Evolutionary conservation across 106 monocot genomes (phyloP).

Genomic region (Dendrobium chrysotoxum): DNA sequence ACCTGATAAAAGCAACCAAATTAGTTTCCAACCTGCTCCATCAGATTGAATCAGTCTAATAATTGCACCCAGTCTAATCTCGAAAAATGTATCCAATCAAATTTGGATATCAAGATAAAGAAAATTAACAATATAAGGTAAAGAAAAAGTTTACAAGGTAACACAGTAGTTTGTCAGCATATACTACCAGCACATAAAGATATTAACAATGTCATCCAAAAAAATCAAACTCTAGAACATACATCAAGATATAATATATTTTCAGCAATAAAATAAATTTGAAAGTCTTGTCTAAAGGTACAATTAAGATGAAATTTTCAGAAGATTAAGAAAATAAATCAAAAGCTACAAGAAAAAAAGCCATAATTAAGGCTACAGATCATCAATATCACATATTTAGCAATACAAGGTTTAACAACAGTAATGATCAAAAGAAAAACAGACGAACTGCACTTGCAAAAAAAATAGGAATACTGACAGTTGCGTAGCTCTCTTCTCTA

Average conservation of each 20-base stretch:
- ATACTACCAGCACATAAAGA: too few species aligned
- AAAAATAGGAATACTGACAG: constrained; percentile 59
- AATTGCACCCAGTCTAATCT: too few species aligned
- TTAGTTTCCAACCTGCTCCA: too few species aligned
- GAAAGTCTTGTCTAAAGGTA: background rate
- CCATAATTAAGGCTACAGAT: background rate
- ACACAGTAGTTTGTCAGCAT: too few species aligned
- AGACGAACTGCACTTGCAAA: constrained; percentile 13
- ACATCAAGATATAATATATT: background rate
- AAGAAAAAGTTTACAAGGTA: too few species aligned
- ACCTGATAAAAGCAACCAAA: too few species aligned
- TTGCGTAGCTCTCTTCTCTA: constrained; percentile 72
- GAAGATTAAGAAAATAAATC: background rate
- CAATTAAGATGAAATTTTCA: background rate
- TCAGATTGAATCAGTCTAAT: too few species aligned
- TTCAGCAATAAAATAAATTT: background rate
- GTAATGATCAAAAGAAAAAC: constrained; percentile 8
- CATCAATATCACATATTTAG: background rate
- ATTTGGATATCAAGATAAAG: too few species aligned
- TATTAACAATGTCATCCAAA: too few species aligned
- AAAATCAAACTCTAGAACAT: background rate
- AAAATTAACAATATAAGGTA: too few species aligned
- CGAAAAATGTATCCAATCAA: too few species aligned
- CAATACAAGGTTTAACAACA: background rate
- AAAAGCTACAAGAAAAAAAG: background rate